Base-by-base conservation (phyloP, 345 rosid genomes). In the Salix udensis region DNA sequence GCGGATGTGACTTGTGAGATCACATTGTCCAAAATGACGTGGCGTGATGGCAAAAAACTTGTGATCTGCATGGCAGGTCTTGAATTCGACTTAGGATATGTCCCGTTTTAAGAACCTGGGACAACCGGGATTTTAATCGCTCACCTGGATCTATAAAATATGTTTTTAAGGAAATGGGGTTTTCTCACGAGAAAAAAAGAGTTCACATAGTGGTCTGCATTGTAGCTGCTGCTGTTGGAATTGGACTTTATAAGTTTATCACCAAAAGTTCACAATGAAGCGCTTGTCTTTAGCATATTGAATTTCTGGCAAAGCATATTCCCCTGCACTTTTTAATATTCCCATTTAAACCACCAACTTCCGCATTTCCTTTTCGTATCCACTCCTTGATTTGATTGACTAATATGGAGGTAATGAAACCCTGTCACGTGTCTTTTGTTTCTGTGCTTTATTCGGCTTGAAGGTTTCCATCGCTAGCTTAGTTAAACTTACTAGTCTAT, bases 271-370 rank as follows among this genome's bases (percentile, higher is more conserved):
- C 15, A 15, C 50, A 13, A 7, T 42, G 10, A 42, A 42, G 58
- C 26, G 30, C 44, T 2, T 48, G 61, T 30, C 23, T 34, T 36
- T 7, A 52, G 61, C 37, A 15, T 15, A 16, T 9, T 4, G 12
- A 23, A 9, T 28, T 11, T 21, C 42, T 26, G 76, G 76, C 30
- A 73, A 42, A 69, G 62, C 62, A 64, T 74, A 74, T 74, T 74
- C 69, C 46, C 15, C 4, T 23, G 24, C 60, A 73, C 60, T 64
- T 73, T 28, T 8, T 23, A 73, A 73, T 69, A 73, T 73, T 28
- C 69, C 69, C 76, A 30, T 28, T 39, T 9, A 34, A 40, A 40
- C 9, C 68, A 65, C 39, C 21, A 65, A 58, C 16, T 39, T 37
- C 16, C 67, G 23, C 52, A 23, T 39, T 36, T 37, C 48, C 42